These are phyloP conservation scores for Immersiporthe knoxdaviesiana DNA, from an alignment of 2,329 filamentous ascomycete species.

Conservation along the genomic window DNA sequence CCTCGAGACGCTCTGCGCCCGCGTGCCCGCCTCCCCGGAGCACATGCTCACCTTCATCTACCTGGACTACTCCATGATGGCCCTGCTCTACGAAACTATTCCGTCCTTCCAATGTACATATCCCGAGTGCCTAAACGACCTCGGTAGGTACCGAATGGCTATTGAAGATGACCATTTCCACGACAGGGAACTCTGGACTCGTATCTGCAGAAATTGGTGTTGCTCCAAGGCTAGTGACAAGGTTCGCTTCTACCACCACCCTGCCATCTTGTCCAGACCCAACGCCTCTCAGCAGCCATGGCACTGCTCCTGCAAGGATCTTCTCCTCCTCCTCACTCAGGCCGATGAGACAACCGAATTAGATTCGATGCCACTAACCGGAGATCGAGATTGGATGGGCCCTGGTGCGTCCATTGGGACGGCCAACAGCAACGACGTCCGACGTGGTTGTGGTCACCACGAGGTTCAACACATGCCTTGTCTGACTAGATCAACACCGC, in stretches of 20 bases:
- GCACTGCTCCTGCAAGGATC: no score
- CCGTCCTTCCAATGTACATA: constrained; percentile 83
- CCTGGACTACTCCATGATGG: constrained; percentile 87
- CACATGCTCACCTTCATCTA: constrained; percentile 94
- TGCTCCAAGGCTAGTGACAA: constrained; percentile 79
- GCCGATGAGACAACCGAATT: no score
- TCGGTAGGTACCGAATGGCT: constrained; percentile 82
- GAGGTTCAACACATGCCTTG: no score
- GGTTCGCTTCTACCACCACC: constrained; percentile 80
- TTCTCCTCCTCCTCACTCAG: constrained; percentile 73
- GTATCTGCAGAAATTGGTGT: constrained; percentile 83
- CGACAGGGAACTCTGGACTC: constrained; percentile 80
- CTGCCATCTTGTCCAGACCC: constrained; percentile 76
- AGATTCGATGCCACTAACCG: no score
- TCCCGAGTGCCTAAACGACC: constrained; percentile 91
- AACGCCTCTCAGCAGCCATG: constrained; percentile 70
- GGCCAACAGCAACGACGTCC: no score
- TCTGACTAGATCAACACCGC: no score
- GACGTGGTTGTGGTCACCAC: no score
- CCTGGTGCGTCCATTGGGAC: no score
- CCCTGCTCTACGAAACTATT: constrained; percentile 82
- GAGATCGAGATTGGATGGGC: no score
- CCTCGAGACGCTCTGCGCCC: constrained; percentile 74
- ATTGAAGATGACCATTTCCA: constrained; percentile 81
- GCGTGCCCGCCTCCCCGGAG: constrained; percentile 76